Evolutionary conservation across 1,284 basidiomycete species (phyloP).

Genomic region (Ceratobasidium sp.): DNA sequence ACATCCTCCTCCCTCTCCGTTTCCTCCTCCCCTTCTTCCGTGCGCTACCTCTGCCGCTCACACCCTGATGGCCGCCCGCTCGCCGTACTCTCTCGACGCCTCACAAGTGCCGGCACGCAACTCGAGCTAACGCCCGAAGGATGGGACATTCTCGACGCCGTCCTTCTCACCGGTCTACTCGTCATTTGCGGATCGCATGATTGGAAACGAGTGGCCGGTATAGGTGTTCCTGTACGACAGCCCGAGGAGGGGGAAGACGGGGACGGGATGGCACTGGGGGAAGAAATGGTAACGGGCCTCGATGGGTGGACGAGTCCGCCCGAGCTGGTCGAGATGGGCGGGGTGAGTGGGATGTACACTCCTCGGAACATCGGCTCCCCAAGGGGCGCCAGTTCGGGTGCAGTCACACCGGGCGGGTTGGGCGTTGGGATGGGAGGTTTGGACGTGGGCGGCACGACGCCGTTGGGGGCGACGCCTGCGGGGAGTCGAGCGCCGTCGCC

Average conservation of each 20-base stretch:
- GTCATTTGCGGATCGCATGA: slow-evolving; percentile 37
- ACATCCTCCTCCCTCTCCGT: slow-evolving; percentile 26
- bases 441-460: slow-evolving; percentile 5
- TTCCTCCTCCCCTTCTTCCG: slow-evolving; percentile 7
- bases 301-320: slow-evolving; percentile 40
- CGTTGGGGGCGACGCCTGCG: slow-evolving; percentile 18
- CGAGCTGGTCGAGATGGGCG: slow-evolving; percentile 30
- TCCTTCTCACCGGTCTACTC: slow-evolving; percentile 21
- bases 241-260: not conserved
- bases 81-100: slow-evolving; percentile 30
- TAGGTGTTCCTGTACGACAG: slow-evolving; percentile 21
- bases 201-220: slow-evolving; percentile 35
- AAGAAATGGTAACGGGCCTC: slow-evolving; percentile 35
- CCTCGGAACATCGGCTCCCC: not conserved
- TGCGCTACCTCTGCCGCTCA: slow-evolving; percentile 36
- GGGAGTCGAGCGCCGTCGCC: slow-evolving; percentile 13
- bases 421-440: not conserved
- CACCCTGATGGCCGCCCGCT: slow-evolving; percentile 33
- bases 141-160: slow-evolving; percentile 31
- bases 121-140: slow-evolving; percentile 41
- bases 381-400: not conserved
- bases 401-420: not conserved
- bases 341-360: slow-evolving; percentile 23
- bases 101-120: slow-evolving; percentile 29
- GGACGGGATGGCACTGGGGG: slow-evolving; percentile 32